Percentiles rank a stretch among this genome's conserved stretches.
Evolutionary conservation across 225 moss, liverwort and hornwort species (phyloP).

Genomic region (Climacium dendroides): DNA sequence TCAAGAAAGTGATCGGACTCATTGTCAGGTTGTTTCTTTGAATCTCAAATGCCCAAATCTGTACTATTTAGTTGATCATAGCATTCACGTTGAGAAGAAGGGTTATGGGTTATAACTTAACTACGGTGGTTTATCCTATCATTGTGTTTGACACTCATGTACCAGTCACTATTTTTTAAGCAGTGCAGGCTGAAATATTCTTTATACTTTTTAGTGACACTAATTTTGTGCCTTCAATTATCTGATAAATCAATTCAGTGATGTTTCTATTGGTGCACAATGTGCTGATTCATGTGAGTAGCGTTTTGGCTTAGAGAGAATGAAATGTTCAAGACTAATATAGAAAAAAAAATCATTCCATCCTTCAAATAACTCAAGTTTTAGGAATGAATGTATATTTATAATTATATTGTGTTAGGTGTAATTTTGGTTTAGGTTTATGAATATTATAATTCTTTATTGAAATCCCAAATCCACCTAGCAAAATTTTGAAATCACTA

Average conservation of each 20-base stretch:
- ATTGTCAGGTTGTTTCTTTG: neutral
- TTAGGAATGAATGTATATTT: neutral
- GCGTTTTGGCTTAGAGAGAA: neutral
- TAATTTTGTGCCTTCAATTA: no score
- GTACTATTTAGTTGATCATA: neutral
- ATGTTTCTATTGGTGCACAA: no score
- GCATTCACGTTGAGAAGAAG: neutral
- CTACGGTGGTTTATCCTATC: neutral
- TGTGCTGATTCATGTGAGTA: neutral
- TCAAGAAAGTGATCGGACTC: neutral
- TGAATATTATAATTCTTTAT: no score
- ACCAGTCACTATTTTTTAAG: neutral
- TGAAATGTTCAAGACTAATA: neutral
- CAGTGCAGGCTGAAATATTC: neutral
- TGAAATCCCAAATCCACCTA: neutral
- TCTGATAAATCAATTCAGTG: no score
- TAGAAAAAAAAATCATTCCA: neutral
- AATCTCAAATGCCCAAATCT: neutral
- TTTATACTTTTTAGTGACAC: neutral
- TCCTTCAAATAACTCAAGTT: neutral
- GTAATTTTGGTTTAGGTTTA: neutral
- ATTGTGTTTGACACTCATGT: neutral
- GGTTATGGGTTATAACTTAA: neutral
- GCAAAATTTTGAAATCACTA: neutral
- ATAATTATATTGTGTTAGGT: neutral